Base-by-base conservation (phyloP, 1,139 yeast species). In the Yamadazyma epiphylla region DNA sequence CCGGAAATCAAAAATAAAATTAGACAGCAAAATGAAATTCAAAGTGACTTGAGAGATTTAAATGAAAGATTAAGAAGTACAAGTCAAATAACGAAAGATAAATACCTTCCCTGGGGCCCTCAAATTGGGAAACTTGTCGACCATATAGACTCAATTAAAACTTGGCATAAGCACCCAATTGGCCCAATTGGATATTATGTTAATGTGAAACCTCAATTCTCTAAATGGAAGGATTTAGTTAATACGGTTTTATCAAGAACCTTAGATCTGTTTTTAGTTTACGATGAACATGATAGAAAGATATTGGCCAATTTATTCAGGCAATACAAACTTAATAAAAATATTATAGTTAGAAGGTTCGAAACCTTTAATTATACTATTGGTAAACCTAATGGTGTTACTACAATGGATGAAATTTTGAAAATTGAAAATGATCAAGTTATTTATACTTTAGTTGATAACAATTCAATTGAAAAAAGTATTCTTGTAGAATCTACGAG, bases 181-280 rank as follows among this genome's bases (percentile, higher is more conserved):
- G 98, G 98, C 0, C 99, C 99, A 0, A 37, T 89, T 1, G 97
- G 96, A 0, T 46, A 66, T 6, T 62, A 62, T 36, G 64, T 88
- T 3, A 64, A 73, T 7, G 61, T 91, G 11, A 83, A 77, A 42
- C 51, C 58, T 2, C 76, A 70, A 13, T 74, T 58, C 41, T 58
- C 65, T n/a, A 54, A 66, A 24, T 89, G 89, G 89, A 60, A 71
- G 5, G 70, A 70, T 13, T 52, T 84, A 4, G 52, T 91, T 10
- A 94, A 86, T 44, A 53, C 74, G 0, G 49, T 64, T 1, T 51
- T 64, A 11, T 64, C 66, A 3, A 58, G 63, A 11, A 55, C 75
- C 0, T 53, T 86, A 12, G 76, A 70, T 26, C 65, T 88, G 0
- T 88, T 86, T 52, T 64, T 85, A 22, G 96, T 86, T 2, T 64